These are phyloP conservation scores for Coix lacrymajobi DNA, from an alignment of 176 grass and related monocot species.

Conservation along the genomic window DNA sequence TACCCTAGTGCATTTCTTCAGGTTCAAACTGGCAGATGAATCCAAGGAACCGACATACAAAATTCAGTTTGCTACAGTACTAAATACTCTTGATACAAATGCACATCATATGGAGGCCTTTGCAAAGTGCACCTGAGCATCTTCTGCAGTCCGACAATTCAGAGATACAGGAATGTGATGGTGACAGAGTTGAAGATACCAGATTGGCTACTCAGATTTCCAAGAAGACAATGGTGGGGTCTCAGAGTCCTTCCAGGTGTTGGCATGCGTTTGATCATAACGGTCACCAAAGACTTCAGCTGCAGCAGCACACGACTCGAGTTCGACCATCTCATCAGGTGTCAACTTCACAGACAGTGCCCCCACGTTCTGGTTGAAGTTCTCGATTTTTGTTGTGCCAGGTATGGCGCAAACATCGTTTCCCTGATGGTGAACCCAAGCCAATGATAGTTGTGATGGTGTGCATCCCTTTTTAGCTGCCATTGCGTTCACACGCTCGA, in stretches of 20 bases:
- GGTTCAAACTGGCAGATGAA: neutral
- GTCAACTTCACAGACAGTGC: neutral
- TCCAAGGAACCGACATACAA: neutral
- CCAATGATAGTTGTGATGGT: constrained; percentile 17
- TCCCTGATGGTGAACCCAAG: constrained; percentile 54
- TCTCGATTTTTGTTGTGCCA: constrained; percentile 50
- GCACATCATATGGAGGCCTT: neutral
- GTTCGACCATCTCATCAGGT: neutral
- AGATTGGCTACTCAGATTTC: neutral
- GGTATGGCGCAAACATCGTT: constrained; percentile 57
- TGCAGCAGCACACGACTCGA: neutral
- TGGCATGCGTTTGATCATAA: neutral
- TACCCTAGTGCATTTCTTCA: neutral
- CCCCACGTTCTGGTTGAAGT: constrained; percentile 29
- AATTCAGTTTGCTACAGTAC: too few relatives aligned
- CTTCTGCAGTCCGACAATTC: neutral
- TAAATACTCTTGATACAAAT: too few relatives aligned
- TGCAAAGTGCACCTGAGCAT: neutral
- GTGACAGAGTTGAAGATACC: neutral
- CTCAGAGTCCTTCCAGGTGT: neutral
- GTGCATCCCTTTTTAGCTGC: neutral
- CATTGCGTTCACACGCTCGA: neutral
- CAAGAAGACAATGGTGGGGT: neutral
- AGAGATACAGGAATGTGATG: neutral
- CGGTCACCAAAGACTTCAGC: neutral